These are phyloP conservation scores for Chlorella sp. DNA, from an alignment of 139 green algal genomes.

Conservation along the genomic window DNA sequence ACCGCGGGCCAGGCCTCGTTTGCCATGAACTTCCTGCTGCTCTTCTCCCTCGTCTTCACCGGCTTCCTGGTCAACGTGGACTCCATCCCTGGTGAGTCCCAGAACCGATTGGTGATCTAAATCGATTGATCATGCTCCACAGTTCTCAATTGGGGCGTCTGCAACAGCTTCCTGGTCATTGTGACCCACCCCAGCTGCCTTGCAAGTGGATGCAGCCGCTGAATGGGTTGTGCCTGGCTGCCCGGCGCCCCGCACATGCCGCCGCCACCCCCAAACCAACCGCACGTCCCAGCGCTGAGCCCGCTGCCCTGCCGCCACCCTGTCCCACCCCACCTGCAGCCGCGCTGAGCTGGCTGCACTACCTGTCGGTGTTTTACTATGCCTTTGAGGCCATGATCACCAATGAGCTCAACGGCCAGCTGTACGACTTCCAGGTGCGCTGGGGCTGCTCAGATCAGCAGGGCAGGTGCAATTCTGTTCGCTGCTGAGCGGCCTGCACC, in stretches of 20 bases:
- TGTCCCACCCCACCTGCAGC: background rate
- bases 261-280: background rate
- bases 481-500: too few species aligned
- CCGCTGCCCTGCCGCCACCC: background rate
- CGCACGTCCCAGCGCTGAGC: background rate
- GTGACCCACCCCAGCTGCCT: constrained; percentile 37
- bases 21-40: constrained; percentile 81
- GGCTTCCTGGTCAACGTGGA: constrained; percentile 41
- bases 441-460: too few species aligned
- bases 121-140: too few species aligned
- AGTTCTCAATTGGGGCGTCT: too few species aligned
- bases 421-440: constrained; percentile 11
- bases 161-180: constrained; percentile 32
- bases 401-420: constrained; percentile 28
- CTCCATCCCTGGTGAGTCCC: constrained; percentile 25
- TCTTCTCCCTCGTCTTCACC: constrained; percentile 77
- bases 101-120: background rate
- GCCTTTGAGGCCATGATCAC: constrained; percentile 50
- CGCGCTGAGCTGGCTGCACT: constrained; percentile 72
- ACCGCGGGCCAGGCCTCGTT: constrained; percentile 71
- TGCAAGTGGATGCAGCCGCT: background rate
- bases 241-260: background rate
- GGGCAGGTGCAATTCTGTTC: too few species aligned
- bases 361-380: constrained; percentile 65
- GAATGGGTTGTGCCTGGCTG: too few species aligned